phyloP scores from a whole-genome alignment of 331 rosid genomes.

The Rhamnella rubrinervis region DNA sequence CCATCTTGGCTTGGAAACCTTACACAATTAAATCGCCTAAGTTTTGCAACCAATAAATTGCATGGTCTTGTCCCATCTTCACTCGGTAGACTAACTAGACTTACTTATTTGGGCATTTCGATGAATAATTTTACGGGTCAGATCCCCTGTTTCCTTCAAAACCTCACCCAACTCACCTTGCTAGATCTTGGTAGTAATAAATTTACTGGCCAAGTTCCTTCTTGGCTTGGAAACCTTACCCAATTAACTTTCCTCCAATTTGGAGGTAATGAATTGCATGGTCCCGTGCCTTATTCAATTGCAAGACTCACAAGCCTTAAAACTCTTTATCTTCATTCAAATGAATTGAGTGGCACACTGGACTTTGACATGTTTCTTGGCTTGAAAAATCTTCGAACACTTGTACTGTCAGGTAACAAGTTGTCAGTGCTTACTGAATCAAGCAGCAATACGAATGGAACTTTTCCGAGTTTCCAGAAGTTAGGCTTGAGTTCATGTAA shows the following conservation, averaged over 20 bases:
- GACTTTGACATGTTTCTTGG: not conserved
- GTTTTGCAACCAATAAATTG: not conserved
- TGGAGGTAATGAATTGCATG: accelerated
- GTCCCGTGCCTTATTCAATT: slow-evolving; percentile 3
- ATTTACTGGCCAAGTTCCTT: not conserved
- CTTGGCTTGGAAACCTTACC: slow-evolving; percentile 11
- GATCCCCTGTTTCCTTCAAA: not conserved
- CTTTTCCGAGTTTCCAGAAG: not conserved
- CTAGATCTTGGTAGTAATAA: not conserved
- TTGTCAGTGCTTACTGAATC: not conserved
- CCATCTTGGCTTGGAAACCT: slow-evolving; percentile 13
- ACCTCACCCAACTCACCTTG: not conserved
- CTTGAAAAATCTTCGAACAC: not conserved
- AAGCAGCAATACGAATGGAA: not conserved
- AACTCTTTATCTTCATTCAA: not conserved
- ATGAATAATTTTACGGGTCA: not conserved
- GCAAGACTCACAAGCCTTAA: not conserved
- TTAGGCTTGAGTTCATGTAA: not conserved
- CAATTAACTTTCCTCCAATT: not conserved
- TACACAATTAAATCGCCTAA: not conserved
- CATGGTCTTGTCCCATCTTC: not conserved
- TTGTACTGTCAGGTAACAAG: not conserved
- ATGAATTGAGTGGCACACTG: not conserved
- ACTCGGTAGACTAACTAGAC: not conserved
- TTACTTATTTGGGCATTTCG: not conserved